Evolutionary conservation across 208 protist genomes (phyloP).

Genomic region (Leishmania amazonensis): DNA sequence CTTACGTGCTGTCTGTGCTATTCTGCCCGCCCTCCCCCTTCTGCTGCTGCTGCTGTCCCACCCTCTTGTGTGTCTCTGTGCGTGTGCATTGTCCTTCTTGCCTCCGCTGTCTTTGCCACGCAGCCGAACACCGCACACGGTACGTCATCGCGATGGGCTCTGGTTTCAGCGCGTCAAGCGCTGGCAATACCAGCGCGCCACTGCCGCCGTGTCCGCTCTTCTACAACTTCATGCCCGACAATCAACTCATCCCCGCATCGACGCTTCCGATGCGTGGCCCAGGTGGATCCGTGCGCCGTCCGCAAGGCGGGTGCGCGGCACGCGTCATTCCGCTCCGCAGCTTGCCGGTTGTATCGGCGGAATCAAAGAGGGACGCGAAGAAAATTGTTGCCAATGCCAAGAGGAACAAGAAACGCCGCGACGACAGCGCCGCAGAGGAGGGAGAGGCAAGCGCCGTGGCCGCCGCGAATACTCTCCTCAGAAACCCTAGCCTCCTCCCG

Average conservation of each 20-base stretch:
- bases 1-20: background rate
- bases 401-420: conserved; percentile 1
- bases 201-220: conserved; percentile 30
- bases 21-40: background rate
- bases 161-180: background rate
- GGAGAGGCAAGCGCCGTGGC: conserved; percentile 17
- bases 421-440: conserved; percentile 7
- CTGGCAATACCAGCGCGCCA: background rate
- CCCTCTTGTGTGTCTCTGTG: background rate
- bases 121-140: background rate
- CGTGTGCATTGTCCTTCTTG: conserved; percentile 1
- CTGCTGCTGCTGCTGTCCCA: background rate
- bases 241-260: conserved; percentile 25
- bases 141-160: conserved; percentile 13
- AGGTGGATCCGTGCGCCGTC: conserved; percentile 8
- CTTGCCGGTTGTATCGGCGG: conserved; percentile 24
- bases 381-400: conserved; percentile 12
- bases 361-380: conserved; percentile 17
- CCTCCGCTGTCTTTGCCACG: background rate
- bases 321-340: conserved; percentile 33
- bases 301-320: conserved; percentile 33
- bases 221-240: conserved; percentile 35
- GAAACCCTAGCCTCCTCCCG: conserved; percentile 25
- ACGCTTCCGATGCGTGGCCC: conserved; percentile 27
- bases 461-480: conserved; percentile 21